phyloP scores from a whole-genome alignment of 805 yeast genomes.

The Yarrowia deformans region DNA sequence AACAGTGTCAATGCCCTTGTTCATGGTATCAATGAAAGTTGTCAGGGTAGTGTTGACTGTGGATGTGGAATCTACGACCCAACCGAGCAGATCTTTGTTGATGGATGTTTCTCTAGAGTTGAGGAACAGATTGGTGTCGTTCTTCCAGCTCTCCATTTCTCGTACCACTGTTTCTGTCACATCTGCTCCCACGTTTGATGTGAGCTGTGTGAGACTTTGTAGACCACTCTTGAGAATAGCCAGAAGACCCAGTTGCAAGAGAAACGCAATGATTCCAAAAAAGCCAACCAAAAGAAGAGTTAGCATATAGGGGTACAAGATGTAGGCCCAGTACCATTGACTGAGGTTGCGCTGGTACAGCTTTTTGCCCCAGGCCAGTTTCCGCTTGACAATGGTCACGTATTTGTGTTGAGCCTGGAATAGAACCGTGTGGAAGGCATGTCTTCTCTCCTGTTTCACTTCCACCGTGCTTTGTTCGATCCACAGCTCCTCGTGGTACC shows the following conservation, averaged over 20 bases:
- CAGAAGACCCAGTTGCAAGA: not conserved
- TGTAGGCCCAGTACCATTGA: slow-evolving; percentile 28
- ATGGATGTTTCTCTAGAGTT: slow-evolving; percentile 46
- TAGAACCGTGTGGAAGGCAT: slow-evolving; percentile 1
- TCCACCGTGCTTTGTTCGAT: slow-evolving; percentile 1
- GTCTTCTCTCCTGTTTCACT: not conserved
- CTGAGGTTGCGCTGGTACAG: slow-evolving; percentile 8
- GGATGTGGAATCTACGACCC: slow-evolving; percentile 64
- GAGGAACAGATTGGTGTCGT: slow-evolving; percentile 6
- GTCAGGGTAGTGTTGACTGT: slow-evolving; percentile 68
- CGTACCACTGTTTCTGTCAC: slow-evolving; percentile 10
- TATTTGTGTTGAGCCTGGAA: slow-evolving; percentile 21
- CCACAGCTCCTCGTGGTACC: slow-evolving; percentile 21
- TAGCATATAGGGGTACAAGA: slow-evolving; percentile 37
- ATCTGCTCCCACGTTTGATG: slow-evolving; percentile 17
- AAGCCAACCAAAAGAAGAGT: slow-evolving; percentile 4
- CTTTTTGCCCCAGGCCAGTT: slow-evolving; percentile 12
- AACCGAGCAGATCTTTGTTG: slow-evolving; percentile 71
- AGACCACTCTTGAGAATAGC: slow-evolving; percentile 16
- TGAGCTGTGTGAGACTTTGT: not conserved
- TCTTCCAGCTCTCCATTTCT: slow-evolving; percentile 26
- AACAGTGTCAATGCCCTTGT: slow-evolving; percentile 61
- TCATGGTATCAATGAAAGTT: slow-evolving; percentile 64
- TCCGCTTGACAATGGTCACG: slow-evolving; percentile 52
- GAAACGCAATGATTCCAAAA: slow-evolving; percentile 5